Percentiles rank a stretch among this genome's conserved stretches.
phyloP scores from a whole-genome alignment of 2,329 filamentous ascomycete genomes.

The Penicillium sp. region DNA sequence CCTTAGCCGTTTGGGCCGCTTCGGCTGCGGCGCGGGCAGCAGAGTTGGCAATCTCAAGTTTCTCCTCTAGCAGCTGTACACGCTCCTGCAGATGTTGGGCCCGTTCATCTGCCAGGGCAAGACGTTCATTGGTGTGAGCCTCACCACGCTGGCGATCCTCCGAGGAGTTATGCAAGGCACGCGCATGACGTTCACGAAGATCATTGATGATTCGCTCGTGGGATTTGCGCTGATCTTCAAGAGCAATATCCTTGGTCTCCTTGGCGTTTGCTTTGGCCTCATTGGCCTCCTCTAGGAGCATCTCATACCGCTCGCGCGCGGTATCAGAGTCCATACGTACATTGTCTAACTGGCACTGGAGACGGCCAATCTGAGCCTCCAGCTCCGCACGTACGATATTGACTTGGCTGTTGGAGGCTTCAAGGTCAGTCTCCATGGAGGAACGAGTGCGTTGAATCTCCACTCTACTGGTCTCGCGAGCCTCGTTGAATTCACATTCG shows the following conservation, averaged over 20 bases:
- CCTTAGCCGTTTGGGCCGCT: constrained; percentile 59
- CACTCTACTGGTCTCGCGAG: constrained; percentile 67
- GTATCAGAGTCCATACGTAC: constrained; percentile 74
- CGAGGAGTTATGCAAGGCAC: constrained; percentile 63
- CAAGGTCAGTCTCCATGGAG: constrained; percentile 73
- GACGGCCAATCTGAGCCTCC: constrained; percentile 67
- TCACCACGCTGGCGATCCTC: constrained; percentile 81
- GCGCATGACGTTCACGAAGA: constrained; percentile 66
- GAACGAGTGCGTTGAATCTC: constrained; percentile 77
- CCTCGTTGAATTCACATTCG: constrained; percentile 78
- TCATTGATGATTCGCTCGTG: constrained; percentile 72
- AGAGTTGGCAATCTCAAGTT: constrained; percentile 80
- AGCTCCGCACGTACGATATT: constrained; percentile 76
- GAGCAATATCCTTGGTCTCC: constrained; percentile 49
- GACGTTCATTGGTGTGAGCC: constrained; percentile 70
- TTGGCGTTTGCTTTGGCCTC: constrained; percentile 57
- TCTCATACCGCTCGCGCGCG: constrained; percentile 71
- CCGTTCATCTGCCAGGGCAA: constrained; percentile 78
- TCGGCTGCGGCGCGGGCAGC: constrained; percentile 77
- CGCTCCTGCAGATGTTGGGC: constrained; percentile 80
- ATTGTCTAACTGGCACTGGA: constrained; percentile 70
- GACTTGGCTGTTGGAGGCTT: constrained; percentile 76
- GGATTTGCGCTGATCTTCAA: constrained; percentile 55
- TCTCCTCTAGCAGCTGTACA: constrained; percentile 78
- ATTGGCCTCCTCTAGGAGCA: constrained; percentile 75